Evolutionary conservation across 2,329 filamentous ascomycete species (phyloP).

Genomic region (Ophiostoma pallidulum): DNA sequence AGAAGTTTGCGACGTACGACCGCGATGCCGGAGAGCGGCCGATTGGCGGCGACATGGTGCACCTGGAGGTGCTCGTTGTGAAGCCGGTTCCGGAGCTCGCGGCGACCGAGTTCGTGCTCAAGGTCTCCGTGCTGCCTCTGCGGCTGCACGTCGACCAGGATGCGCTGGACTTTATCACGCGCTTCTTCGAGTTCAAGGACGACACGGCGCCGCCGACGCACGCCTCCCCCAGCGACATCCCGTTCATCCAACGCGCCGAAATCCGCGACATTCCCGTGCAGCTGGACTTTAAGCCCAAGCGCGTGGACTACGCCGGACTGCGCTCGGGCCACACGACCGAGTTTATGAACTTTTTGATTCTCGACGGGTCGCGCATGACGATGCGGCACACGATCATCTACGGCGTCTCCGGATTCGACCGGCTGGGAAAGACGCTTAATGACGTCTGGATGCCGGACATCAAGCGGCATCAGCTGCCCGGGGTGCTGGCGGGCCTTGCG

Average conservation of each 20-base stretch:
- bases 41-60: conserved; percentile 79
- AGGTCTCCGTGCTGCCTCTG: conserved; percentile 69
- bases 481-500: conserved; percentile 79
- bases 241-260: conserved; percentile 85
- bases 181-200: conserved; percentile 97
- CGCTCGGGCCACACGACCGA: conserved; percentile 91
- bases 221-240: conserved; percentile 57
- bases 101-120: conserved; percentile 81
- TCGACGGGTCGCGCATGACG: conserved; percentile 80
- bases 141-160: conserved; percentile 95
- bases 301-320: conserved; percentile 89
- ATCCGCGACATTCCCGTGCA: conserved; percentile 74
- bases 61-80: conserved; percentile 79
- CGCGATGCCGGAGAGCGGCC: conserved; percentile 79
- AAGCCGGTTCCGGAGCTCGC: conserved; percentile 75
- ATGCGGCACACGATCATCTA: conserved; percentile 87
- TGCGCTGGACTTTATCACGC: conserved; percentile 89
- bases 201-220: conserved; percentile 45
- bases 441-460: conserved; percentile 97
- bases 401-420: conserved; percentile 82
- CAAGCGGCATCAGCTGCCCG: conserved; percentile 76
- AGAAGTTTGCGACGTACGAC: conserved; percentile 93
- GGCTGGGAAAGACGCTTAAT: conserved; percentile 80
- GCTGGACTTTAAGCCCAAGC: conserved; percentile 93
- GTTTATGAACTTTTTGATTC: conserved; percentile 96